Evolutionary conservation across 345 rosid species (phyloP).

Genomic region (Bruguiera parviflora): DNA sequence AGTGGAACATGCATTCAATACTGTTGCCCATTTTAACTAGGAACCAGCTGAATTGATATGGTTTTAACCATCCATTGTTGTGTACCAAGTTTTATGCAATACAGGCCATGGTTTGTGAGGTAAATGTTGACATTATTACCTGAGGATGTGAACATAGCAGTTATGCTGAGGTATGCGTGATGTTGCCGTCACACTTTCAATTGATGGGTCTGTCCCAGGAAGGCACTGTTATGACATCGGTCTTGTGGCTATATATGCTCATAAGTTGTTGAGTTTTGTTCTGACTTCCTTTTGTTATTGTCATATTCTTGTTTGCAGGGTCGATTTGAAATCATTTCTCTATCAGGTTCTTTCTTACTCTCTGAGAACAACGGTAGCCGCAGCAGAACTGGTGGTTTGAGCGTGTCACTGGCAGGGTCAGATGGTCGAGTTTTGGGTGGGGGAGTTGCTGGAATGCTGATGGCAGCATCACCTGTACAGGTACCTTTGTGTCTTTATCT

Average conservation of each 20-base stretch:
- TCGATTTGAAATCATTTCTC: slow-evolving; percentile 69
- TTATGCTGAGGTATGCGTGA: no score
- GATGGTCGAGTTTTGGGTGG: slow-evolving; percentile 85
- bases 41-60: not conserved
- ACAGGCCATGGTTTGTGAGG: no score
- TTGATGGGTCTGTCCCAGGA: not conserved
- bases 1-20: not conserved
- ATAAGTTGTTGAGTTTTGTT: not conserved
- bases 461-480: slow-evolving; percentile 86
- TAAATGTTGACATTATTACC: no score
- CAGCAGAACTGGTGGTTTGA: slow-evolving; percentile 50
- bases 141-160: no score
- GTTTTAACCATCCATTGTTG: no score
- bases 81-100: no score
- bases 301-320: slow-evolving; percentile 49
- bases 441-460: slow-evolving; percentile 61
- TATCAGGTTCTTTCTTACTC: slow-evolving; percentile 65
- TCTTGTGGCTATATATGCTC: not conserved
- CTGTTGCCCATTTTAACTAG: not conserved
- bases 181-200: no score
- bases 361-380: slow-evolving; percentile 48
- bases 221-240: not conserved
- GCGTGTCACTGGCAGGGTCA: slow-evolving; percentile 68
- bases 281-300: not conserved
- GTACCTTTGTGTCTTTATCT: slow-evolving; percentile 30